Conservation (phyloP, 768 basidiomycete species). For the Royoungia palumana region DNA sequence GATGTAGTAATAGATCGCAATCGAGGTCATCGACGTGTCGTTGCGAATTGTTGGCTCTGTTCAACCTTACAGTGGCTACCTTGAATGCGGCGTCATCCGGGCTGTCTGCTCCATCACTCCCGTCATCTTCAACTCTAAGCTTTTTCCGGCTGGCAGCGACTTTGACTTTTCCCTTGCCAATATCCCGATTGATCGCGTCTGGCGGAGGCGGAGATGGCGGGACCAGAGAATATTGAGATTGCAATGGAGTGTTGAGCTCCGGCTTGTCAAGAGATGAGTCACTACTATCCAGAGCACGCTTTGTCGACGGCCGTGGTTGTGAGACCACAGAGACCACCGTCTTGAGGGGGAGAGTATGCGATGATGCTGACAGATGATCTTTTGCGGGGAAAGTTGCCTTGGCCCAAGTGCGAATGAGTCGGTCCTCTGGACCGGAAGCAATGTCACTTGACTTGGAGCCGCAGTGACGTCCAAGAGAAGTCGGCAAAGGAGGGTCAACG, state of each 20-base stretch:
- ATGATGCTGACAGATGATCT: neutral
- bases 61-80: slow-evolving; percentile 15
- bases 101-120: slow-evolving; percentile 23
- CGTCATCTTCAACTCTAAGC: slow-evolving; percentile 38
- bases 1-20: slow-evolving; percentile 30
- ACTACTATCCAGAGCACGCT: slow-evolving; percentile 41
- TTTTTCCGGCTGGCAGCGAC: slow-evolving; percentile 46
- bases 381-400: slow-evolving; percentile 15
- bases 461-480: neutral
- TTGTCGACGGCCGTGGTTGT: slow-evolving; percentile 34
- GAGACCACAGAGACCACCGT: slow-evolving; percentile 1
- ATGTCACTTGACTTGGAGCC: slow-evolving; percentile 3
- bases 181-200: slow-evolving; percentile 26
- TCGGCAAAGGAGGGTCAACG: neutral
- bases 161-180: slow-evolving; percentile 41
- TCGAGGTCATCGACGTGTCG: slow-evolving; percentile 19
- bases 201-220: slow-evolving; percentile 69
- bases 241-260: neutral
- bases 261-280: slow-evolving; percentile 16
- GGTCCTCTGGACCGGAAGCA: neutral
- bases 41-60: slow-evolving; percentile 9
- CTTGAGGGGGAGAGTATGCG: slow-evolving; percentile 1
- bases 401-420: slow-evolving; percentile 1
- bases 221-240: slow-evolving; percentile 39
- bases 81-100: slow-evolving; percentile 19